phyloP scores from a whole-genome alignment of 2,329 filamentous ascomycete species.

The Epichloe glyceriae region DNA sequence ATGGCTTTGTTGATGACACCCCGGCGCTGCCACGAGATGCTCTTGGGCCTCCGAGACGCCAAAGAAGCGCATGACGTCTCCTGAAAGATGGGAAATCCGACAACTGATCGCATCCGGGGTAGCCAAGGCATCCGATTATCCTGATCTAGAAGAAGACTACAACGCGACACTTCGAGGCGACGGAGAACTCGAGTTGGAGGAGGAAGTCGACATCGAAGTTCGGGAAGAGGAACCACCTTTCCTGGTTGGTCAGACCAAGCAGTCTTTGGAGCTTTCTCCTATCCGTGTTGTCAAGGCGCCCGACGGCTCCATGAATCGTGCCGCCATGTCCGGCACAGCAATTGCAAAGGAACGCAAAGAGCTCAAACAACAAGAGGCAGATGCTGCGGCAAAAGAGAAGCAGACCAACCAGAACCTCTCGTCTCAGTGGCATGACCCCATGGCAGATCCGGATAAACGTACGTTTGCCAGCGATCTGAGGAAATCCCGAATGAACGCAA shows the following conservation, averaged over 20 bases:
- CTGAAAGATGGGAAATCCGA: slow-evolving; percentile 93
- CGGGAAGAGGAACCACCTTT: slow-evolving; percentile 94
- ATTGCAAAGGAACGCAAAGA: slow-evolving; percentile 86
- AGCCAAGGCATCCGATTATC: slow-evolving; percentile 83
- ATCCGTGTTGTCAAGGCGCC: slow-evolving; percentile 96
- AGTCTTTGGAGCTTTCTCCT: slow-evolving; percentile 85
- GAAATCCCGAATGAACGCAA: slow-evolving; percentile 47
- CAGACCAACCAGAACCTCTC: slow-evolving; percentile 64
- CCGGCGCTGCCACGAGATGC: slow-evolving; percentile 24
- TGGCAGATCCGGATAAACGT: slow-evolving; percentile 72
- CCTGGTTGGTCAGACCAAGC: slow-evolving; percentile 88
- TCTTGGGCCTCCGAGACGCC: slow-evolving; percentile 35
- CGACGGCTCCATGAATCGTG: slow-evolving; percentile 93
- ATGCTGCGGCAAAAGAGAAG: slow-evolving; percentile 60
- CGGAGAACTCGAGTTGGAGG: slow-evolving; percentile 79
- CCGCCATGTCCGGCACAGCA: slow-evolving; percentile 84
- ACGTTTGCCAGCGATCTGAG: slow-evolving; percentile 84
- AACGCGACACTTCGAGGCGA: slow-evolving; percentile 77
- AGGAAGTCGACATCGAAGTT: slow-evolving; percentile 95
- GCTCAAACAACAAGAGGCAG: slow-evolving; percentile 73
- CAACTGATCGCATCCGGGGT: slow-evolving; percentile 94
- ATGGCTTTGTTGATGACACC: slow-evolving; percentile 39
- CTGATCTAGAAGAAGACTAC: slow-evolving; percentile 88
- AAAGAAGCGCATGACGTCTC: slow-evolving; percentile 89
- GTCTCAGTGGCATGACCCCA: slow-evolving; percentile 92